Evolutionary conservation across 441 rosid species (phyloP).

Genomic region (Brassica balearica): DNA sequence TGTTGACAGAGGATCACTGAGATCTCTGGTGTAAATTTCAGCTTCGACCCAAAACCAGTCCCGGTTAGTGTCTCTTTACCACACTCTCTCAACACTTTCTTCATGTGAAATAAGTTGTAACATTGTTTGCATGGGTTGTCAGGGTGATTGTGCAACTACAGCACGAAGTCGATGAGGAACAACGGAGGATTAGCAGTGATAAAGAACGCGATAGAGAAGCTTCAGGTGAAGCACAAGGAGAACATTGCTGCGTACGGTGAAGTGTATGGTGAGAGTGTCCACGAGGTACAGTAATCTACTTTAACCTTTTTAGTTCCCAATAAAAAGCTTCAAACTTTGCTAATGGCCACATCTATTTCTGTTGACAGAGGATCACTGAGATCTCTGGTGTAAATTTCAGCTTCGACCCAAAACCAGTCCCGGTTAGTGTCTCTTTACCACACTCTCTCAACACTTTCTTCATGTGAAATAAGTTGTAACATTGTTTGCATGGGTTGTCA

Average conservation of each 20-base stretch:
- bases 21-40: conserved; percentile 28
- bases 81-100: not conserved
- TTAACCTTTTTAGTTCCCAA: too few relatives aligned
- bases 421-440: conserved; percentile 37
- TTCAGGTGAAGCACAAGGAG: conserved; percentile 55
- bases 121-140: not conserved
- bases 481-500: conserved; percentile 24
- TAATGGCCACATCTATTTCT: not conserved
- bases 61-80: conserved; percentile 40
- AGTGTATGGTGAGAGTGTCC: conserved; percentile 15
- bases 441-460: not conserved
- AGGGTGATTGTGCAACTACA: conserved; percentile 51
- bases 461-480: not conserved
- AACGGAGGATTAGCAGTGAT: conserved; percentile 68
- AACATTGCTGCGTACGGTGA: conserved; percentile 66
- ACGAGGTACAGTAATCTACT: too few relatives aligned
- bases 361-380: conserved; percentile 77
- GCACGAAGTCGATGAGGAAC: conserved; percentile 73
- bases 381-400: conserved; percentile 19
- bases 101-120: not conserved
- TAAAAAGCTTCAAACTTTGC: not conserved
- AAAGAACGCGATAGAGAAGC: conserved; percentile 75
- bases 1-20: conserved; percentile 74
- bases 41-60: conserved; percentile 42
- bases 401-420: conserved; percentile 44